phyloP scores from a whole-genome alignment of 2,329 filamentous ascomycete genomes.

The Zymoseptoria tritici region DNA sequence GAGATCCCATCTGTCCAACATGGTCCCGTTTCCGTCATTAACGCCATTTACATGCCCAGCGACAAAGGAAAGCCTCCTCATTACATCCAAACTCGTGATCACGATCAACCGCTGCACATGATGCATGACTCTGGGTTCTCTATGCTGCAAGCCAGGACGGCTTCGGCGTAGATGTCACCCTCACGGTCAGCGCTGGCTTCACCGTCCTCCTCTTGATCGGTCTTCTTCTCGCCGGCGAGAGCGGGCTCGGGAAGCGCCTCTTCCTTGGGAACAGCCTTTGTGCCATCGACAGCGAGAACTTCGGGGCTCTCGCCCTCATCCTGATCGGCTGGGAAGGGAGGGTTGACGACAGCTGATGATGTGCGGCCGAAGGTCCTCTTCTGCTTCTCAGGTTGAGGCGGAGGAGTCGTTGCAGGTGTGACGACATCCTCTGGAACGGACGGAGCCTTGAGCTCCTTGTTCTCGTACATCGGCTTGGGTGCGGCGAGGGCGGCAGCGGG shows the following conservation, averaged over 20 bases:
- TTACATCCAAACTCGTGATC: constrained; percentile 6
- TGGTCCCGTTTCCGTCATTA: constrained; percentile 5
- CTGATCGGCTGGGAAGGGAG: constrained; percentile 67
- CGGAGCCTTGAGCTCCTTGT: constrained; percentile 42
- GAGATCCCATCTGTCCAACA: constrained; percentile 7
- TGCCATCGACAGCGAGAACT: constrained; percentile 65
- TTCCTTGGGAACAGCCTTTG: constrained; percentile 47
- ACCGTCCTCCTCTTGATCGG: constrained; percentile 62
- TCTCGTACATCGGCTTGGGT: constrained; percentile 60
- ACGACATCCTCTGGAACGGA: constrained; percentile 54
- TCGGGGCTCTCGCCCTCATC: constrained; percentile 74
- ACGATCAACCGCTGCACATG: constrained; percentile 82
- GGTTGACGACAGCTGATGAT: constrained; percentile 49
- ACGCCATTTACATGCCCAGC: constrained; percentile 12
- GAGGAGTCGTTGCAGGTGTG: constrained; percentile 62
- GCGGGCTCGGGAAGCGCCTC: constrained; percentile 58
- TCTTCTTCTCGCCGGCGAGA: constrained; percentile 37
- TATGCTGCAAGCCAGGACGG: constrained; percentile 88
- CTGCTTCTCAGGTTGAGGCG: constrained; percentile 49
- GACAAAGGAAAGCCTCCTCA: neutral
- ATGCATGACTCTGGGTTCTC: constrained; percentile 91
- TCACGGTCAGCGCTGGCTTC: constrained; percentile 68
- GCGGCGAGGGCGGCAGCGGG: constrained; percentile 47
- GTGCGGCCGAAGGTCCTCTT: constrained; percentile 26
- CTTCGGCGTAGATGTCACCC: constrained; percentile 90